Evolutionary conservation across 1,139 yeast species (phyloP).

Genomic region (Torulaspora pretoriensis): DNA sequence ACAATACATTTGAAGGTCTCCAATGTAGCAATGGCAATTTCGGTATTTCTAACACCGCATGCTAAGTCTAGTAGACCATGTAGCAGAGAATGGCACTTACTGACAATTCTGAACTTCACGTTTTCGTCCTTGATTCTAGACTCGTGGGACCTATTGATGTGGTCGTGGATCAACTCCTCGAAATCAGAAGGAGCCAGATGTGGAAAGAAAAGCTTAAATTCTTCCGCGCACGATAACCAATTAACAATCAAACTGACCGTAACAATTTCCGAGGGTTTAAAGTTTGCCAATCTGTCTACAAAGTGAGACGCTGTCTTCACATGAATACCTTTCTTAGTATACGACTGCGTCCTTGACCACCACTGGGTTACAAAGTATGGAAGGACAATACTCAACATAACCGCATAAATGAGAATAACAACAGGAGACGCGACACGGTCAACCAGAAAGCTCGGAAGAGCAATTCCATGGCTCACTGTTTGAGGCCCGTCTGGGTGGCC

Average conservation of each 20-base stretch:
- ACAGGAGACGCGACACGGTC: slow-evolving; percentile 76
- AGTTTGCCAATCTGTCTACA: slow-evolving; percentile 59
- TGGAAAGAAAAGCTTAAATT: slow-evolving; percentile 48
- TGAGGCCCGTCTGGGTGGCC: slow-evolving; percentile 99
- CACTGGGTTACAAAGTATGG: slow-evolving; percentile 79
- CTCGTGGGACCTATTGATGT: slow-evolving; percentile 50
- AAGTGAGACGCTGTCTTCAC: slow-evolving; percentile 75
- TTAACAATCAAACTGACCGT: slow-evolving; percentile 55
- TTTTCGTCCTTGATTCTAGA: slow-evolving; percentile 40
- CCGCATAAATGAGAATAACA: slow-evolving; percentile 58
- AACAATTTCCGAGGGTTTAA: slow-evolving; percentile 71
- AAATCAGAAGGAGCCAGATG: slow-evolving; percentile 47
- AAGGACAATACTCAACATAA: slow-evolving; percentile 68
- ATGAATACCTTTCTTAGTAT: slow-evolving; percentile 80
- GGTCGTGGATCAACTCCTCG: slow-evolving; percentile 49
- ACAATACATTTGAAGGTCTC: slow-evolving; percentile 69
- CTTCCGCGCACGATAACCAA: slow-evolving; percentile 61
- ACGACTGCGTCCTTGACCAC: slow-evolving; percentile 83
- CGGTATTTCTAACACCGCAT: slow-evolving; percentile 68
- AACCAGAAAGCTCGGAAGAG: slow-evolving; percentile 85
- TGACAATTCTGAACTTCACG: slow-evolving; percentile 51
- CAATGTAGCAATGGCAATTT: slow-evolving; percentile 55
- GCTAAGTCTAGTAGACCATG: slow-evolving; percentile 79
- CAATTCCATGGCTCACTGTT: slow-evolving; percentile 92
- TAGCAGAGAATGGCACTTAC: slow-evolving; percentile 62